Evolutionary conservation across 2,329 filamentous ascomycete species (phyloP).

Genomic region (Plenodomus tracheiphilus): DNA sequence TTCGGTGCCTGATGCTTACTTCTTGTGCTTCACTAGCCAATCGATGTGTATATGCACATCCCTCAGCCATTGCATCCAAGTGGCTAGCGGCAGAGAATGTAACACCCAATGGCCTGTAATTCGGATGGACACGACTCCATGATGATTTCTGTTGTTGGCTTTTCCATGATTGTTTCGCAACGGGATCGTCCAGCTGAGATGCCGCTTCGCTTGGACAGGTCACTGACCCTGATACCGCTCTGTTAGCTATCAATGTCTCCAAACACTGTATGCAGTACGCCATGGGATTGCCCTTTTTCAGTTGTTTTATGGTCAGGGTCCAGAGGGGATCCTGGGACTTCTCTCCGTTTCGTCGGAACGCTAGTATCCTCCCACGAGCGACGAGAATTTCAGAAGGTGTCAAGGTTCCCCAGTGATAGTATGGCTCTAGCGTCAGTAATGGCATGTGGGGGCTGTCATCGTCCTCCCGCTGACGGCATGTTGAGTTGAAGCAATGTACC

Average conservation of each 20-base stretch:
- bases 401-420: constrained; percentile 15
- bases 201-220: too few relatives aligned
- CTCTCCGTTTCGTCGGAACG: constrained; percentile 12
- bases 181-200: too few relatives aligned
- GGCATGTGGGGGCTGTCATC: background rate
- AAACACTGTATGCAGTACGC: constrained; percentile 18
- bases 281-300: background rate
- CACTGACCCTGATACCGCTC: constrained; percentile 3
- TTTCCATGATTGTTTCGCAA: background rate
- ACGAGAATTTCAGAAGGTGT: background rate
- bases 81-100: background rate
- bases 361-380: constrained; percentile 3
- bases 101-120: background rate
- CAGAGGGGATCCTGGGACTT: constrained; percentile 12
- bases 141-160: background rate
- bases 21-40: background rate
- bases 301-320: constrained; percentile 4
- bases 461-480: background rate
- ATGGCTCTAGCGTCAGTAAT: constrained; percentile 11
- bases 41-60: background rate
- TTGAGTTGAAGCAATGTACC: background rate
- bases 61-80: background rate
- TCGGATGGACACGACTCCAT: background rate
- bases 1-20: background rate
- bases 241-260: constrained; percentile 7